phyloP scores from a whole-genome alignment of 2,329 filamentous ascomycete species.

The Aotearoamyces nothofagi region DNA sequence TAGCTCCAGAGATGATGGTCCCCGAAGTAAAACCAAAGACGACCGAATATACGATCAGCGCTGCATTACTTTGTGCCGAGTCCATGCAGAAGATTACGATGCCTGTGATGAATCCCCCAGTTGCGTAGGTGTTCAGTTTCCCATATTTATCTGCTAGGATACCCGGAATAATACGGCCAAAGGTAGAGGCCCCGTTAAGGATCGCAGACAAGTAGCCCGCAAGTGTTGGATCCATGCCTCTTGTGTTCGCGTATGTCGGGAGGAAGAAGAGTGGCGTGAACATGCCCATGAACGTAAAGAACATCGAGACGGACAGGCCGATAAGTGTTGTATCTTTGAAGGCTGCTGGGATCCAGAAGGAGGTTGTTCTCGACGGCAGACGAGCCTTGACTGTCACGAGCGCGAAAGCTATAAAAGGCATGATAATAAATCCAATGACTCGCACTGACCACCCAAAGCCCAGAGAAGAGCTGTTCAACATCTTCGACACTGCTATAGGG shows the following conservation, averaged over 20 bases:
- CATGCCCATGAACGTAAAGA: constrained; percentile 29
- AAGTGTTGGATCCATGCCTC: constrained; percentile 29
- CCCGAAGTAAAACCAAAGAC: no score
- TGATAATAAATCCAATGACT: constrained; percentile 34
- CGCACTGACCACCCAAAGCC: constrained; percentile 40
- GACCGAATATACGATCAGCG: no score
- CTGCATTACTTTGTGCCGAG: no score
- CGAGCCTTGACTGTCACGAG: constrained; percentile 32
- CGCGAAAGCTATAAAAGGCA: constrained; percentile 16
- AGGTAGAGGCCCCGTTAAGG: constrained; percentile 31
- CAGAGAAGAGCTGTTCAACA: no score
- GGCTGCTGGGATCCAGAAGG: constrained; percentile 16
- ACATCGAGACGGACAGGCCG: constrained; percentile 20
- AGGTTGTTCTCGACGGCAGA: constrained; percentile 20
- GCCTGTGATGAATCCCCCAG: no score
- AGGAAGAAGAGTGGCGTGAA: constrained; percentile 34
- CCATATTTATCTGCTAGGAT: constrained; percentile 34
- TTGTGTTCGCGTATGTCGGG: constrained; percentile 23
- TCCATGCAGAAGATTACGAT: no score
- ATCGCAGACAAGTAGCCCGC: constrained; percentile 35
- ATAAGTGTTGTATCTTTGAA: constrained; percentile 21
- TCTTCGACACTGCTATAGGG: constrained; percentile 37
- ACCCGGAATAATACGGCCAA: constrained; percentile 36
- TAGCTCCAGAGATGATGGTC: no score
- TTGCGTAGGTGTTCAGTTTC: no score